Conservation (phyloP, 495 filamentous ascomycete species). For the Penicillium arizonense region DNA sequence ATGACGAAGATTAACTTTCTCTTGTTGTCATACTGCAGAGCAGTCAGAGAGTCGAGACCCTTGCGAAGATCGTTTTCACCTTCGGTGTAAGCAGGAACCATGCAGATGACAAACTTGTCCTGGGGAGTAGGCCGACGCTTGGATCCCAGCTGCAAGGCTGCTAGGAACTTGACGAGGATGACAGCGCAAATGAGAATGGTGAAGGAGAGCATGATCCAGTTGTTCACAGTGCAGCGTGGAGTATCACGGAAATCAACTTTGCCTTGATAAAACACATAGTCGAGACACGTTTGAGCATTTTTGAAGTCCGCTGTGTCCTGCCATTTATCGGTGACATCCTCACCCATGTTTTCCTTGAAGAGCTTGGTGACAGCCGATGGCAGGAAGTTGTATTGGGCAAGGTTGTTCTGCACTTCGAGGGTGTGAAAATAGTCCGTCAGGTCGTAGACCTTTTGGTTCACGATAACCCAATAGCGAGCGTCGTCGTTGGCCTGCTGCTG, state of each 20-base stretch:
- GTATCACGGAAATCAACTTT: slow-evolving; percentile 79
- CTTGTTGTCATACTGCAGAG: slow-evolving; percentile 96
- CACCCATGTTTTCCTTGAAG: slow-evolving; percentile 71
- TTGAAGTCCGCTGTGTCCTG: slow-evolving; percentile 46
- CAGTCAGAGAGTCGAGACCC: slow-evolving; percentile 90
- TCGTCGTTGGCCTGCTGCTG: slow-evolving; percentile 58
- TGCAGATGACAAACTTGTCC: slow-evolving; percentile 98
- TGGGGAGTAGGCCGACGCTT: slow-evolving; percentile 87
- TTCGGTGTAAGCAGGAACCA: slow-evolving; percentile 97
- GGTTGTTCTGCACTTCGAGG: slow-evolving; percentile 45
- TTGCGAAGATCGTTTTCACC: slow-evolving; percentile 92
- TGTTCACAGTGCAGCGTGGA: slow-evolving; percentile 80
- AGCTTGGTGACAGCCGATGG: slow-evolving; percentile 59
- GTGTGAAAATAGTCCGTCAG: slow-evolving; percentile 89
- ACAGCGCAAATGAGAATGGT: slow-evolving; percentile 77
- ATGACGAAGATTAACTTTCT: slow-evolving; percentile 91
- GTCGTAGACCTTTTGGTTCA: slow-evolving; percentile 77
- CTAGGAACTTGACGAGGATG: slow-evolving; percentile 85
- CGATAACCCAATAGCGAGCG: slow-evolving; percentile 75
- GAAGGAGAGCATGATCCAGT: slow-evolving; percentile 86
- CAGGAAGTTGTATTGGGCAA: slow-evolving; percentile 63
- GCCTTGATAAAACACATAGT: slow-evolving; percentile 81
- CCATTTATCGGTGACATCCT: slow-evolving; percentile 70
- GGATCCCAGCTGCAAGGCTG: slow-evolving; percentile 89
- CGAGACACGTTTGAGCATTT: slow-evolving; percentile 72